Conservation (phyloP, 108 stramenopile species). For the Fragilaria crotonensis region DNA sequence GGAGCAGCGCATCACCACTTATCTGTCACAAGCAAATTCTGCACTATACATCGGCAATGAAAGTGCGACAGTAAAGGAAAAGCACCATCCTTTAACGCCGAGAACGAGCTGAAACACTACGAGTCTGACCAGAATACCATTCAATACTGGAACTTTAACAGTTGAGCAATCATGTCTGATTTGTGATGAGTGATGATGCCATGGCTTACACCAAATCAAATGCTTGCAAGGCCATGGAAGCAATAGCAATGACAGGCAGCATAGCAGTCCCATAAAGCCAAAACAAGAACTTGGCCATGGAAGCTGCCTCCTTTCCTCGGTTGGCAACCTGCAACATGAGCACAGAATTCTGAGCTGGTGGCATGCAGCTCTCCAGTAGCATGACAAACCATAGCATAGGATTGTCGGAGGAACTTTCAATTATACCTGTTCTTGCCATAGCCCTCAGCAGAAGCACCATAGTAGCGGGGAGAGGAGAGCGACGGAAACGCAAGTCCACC, state of each 20-base stretch:
- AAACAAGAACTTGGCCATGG: constrained; percentile 31
- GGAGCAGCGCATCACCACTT: too few relatives aligned
- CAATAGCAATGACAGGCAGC: constrained; percentile 17
- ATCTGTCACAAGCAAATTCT: too few relatives aligned
- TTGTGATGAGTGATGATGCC: too few relatives aligned
- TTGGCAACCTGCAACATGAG: constrained; percentile 33
- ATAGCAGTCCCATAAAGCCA: constrained; percentile 22
- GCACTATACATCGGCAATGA: too few relatives aligned
- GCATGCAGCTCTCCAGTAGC: constrained; percentile 29
- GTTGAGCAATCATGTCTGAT: too few relatives aligned
- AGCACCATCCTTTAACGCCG: too few relatives aligned
- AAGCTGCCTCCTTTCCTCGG: constrained; percentile 13
- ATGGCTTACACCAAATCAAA: too few relatives aligned
- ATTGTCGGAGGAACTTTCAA: constrained; percentile 1
- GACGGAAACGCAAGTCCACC: constrained; percentile 16
- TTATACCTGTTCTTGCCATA: not conserved
- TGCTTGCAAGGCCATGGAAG: constrained; percentile 9
- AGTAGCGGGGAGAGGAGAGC: constrained; percentile 17
- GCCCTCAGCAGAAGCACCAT: constrained; percentile 11
- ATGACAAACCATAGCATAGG: constrained; percentile 31
- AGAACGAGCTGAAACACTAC: too few relatives aligned
- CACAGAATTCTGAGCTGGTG: constrained; percentile 45
- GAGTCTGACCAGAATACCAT: too few relatives aligned
- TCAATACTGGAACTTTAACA: too few relatives aligned
- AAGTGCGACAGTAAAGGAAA: too few relatives aligned